phyloP scores from a whole-genome alignment of 352 stramenopile species.

The Blastocystis sp. region DNA sequence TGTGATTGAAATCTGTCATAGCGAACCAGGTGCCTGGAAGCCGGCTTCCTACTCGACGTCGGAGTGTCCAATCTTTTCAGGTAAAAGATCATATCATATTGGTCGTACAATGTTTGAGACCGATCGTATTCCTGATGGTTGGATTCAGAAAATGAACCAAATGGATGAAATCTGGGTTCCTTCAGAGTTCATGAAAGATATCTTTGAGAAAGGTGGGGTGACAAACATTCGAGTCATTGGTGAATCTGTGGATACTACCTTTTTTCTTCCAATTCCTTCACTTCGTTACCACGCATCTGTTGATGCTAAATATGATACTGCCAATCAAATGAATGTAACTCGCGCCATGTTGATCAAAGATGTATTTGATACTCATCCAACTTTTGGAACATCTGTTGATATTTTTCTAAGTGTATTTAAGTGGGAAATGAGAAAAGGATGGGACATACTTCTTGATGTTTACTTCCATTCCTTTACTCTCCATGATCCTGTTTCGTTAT shows the following conservation, averaged over 20 bases:
- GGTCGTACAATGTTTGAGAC: constrained; percentile 91
- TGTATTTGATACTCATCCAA: constrained; percentile 30
- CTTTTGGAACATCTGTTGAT: neutral
- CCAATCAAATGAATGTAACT: constrained; percentile 7
- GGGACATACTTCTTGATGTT: constrained; percentile 79
- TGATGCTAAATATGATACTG: neutral
- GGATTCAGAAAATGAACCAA: constrained; percentile 80
- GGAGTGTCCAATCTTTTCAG: constrained; percentile 73
- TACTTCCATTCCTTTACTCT: constrained; percentile 79
- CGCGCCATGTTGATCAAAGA: constrained; percentile 8
- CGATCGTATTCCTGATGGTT: constrained; percentile 84
- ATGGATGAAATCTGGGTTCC: constrained; percentile 81
- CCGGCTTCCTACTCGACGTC: constrained; percentile 68
- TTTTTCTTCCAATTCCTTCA: constrained; percentile 73
- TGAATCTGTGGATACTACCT: constrained; percentile 83
- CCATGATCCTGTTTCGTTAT: constrained; percentile 77
- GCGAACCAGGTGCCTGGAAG: constrained; percentile 84
- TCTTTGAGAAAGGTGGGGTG: constrained; percentile 36
- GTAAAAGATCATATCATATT: constrained; percentile 75
- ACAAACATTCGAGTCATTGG: constrained; percentile 77
- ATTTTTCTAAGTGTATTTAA: constrained; percentile 89
- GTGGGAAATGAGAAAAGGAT: constrained; percentile 86
- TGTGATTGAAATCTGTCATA: constrained; percentile 82
- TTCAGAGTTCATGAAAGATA: constrained; percentile 71
- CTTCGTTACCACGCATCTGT: neutral